phyloP scores from a whole-genome alignment of 116 monocot genomes.

The Trichopus zeylanicus region DNA sequence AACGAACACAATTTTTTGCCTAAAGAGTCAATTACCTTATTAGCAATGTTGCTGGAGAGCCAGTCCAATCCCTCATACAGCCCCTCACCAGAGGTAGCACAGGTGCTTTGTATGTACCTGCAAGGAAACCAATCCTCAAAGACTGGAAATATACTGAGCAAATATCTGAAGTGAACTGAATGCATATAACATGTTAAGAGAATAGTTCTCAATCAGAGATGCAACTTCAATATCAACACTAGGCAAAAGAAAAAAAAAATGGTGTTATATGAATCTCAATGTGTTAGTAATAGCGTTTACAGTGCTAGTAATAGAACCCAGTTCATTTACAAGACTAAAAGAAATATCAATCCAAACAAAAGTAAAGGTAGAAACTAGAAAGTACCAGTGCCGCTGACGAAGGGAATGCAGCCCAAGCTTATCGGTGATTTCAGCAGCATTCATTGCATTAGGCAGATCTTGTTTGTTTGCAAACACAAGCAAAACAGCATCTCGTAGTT shows the following conservation, averaged over 20 bases:
- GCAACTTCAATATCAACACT: too few species aligned
- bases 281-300: too few species aligned
- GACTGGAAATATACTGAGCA: not conserved
- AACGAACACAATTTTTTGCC: too few species aligned
- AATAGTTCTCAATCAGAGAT: too few species aligned
- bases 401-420: slow-evolving; percentile 82
- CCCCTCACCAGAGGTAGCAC: slow-evolving; percentile 84
- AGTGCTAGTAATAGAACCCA: not conserved
- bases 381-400: slow-evolving; percentile 74
- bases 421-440: slow-evolving; percentile 90
- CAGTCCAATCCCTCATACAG: slow-evolving; percentile 85
- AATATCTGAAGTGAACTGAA: too few species aligned
- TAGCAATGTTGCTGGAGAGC: slow-evolving; percentile 75
- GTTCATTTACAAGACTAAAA: not conserved
- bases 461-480: slow-evolving; percentile 89
- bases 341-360: too few species aligned
- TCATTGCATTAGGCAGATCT: slow-evolving; percentile 92
- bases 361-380: not conserved
- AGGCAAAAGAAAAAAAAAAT: too few species aligned
- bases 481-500: slow-evolving; percentile 67
- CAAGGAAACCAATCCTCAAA: slow-evolving; percentile 4
- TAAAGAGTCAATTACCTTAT: not conserved
- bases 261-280: too few species aligned
- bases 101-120: slow-evolving; percentile 90
- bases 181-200: not conserved